A percentile compares a stretch with the other conserved stretches of the same genome.
These are phyloP conservation scores for Pichia cephalocereana DNA, from an alignment of 805 yeast species.

Conservation along the genomic window DNA sequence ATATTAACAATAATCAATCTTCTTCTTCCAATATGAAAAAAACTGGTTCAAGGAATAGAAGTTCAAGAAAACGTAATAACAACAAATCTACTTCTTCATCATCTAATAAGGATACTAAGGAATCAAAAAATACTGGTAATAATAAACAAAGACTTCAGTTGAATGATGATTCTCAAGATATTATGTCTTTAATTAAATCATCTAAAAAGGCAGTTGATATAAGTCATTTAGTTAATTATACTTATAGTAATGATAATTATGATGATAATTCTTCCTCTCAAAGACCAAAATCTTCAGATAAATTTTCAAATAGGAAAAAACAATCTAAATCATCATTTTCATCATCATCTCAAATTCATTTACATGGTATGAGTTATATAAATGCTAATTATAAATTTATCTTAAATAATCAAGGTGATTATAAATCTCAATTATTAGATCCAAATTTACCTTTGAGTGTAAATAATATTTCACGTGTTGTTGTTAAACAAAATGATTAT, in stretches of 20 bases:
- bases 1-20: too few relatives aligned
- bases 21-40: neutral
- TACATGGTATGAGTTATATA: conserved; percentile 59
- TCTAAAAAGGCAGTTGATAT: conserved; percentile 30
- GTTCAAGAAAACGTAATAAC: neutral
- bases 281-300: conserved; percentile 5
- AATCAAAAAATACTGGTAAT: neutral
- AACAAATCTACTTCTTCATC: neutral
- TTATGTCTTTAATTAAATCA: conserved; percentile 13
- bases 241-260: conserved; percentile 28
- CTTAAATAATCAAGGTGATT: conserved; percentile 55
- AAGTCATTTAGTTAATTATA: conserved; percentile 58
- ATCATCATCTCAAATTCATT: conserved; percentile 25
- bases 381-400: conserved; percentile 81
- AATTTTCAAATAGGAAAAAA: conserved; percentile 12
- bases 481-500: conserved; percentile 56
- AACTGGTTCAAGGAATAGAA: conserved; percentile 6
- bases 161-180: conserved; percentile 9
- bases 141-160: neutral
- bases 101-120: too few relatives aligned
- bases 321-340: neutral
- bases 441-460: conserved; percentile 68
- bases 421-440: conserved; percentile 50
- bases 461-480: conserved; percentile 54
- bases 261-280: neutral